Evolutionary conservation across 495 filamentous ascomycete genomes (phyloP).

Genomic region (Penicillium lagena): DNA sequence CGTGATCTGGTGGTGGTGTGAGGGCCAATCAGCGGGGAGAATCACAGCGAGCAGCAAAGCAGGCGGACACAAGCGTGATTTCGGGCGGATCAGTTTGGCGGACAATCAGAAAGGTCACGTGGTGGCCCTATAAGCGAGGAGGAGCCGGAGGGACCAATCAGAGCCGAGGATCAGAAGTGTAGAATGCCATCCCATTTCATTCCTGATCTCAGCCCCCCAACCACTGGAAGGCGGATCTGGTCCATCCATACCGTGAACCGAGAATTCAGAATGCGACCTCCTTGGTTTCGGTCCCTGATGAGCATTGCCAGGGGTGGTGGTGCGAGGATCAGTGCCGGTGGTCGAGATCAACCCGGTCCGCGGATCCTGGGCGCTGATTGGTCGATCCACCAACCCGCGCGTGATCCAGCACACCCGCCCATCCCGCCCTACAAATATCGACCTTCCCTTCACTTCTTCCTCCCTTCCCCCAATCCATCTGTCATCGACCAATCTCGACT

Average conservation of each 20-base stretch:
- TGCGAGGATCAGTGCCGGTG: conserved; percentile 21
- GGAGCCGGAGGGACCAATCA: conserved; percentile 28
- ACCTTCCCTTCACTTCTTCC: conserved; percentile 22
- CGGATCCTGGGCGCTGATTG: conserved; percentile 36
- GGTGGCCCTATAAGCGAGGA: conserved; percentile 32
- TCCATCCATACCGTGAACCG: conserved; percentile 4
- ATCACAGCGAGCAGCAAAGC: too few relatives aligned
- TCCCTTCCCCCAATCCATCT: conserved; percentile 30
- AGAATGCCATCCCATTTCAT: conserved; percentile 20
- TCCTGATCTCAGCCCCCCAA: conserved; percentile 31
- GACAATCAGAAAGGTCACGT: neutral
- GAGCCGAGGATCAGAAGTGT: conserved; percentile 33
- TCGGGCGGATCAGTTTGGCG: conserved; percentile 4
- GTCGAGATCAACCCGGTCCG: conserved; percentile 20
- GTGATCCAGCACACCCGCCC: conserved; percentile 34
- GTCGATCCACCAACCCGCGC: conserved; percentile 28
- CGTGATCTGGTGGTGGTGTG: conserved; percentile 33
- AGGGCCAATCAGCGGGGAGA: conserved; percentile 11
- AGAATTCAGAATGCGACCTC: conserved; percentile 10
- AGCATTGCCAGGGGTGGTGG: conserved; percentile 13
- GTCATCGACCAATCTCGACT: conserved; percentile 29
- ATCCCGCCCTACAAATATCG: conserved; percentile 42
- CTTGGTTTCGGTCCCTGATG: conserved; percentile 13
- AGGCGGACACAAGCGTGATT: too few relatives aligned
- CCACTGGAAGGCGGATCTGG: conserved; percentile 11